Percentiles rank a stretch among this genome's conserved stretches.
These are phyloP conservation scores for Ophiognomonia clavigignenti-juglandacearum DNA, from an alignment of 2,329 filamentous ascomycete genomes.

Conservation along the genomic window DNA sequence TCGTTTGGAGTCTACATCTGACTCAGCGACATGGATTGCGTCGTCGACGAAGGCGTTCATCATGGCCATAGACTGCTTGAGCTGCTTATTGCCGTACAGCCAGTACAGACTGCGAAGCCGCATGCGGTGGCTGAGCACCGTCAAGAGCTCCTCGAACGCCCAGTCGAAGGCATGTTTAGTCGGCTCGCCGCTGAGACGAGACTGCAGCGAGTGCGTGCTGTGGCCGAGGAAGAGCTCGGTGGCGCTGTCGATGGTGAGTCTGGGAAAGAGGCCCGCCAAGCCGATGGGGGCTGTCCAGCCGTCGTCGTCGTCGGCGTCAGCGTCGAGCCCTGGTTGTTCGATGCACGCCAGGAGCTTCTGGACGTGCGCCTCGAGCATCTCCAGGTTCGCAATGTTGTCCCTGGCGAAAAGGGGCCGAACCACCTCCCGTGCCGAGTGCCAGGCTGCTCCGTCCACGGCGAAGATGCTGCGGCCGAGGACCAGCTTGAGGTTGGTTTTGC, in stretches of 20 bases:
- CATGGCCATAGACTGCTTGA: neutral
- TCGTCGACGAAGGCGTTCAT: neutral
- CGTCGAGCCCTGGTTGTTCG: neutral
- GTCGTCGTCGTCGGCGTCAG: too few species aligned
- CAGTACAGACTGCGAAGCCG: constrained; percentile 3
- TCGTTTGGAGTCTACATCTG: neutral
- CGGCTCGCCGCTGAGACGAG: neutral
- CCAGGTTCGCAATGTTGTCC: neutral
- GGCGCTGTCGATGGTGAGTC: constrained; percentile 47
- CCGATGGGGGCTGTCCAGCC: neutral
- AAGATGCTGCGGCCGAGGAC: neutral
- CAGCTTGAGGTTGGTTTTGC: neutral
- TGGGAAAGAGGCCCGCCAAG: constrained; percentile 40
- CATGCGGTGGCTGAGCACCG: neutral
- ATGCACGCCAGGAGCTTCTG: neutral
- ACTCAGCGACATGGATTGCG: neutral
- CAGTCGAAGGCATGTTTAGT: neutral
- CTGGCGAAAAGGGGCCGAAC: neutral
- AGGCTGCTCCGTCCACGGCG: neutral
- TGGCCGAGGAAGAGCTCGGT: constrained; percentile 55
- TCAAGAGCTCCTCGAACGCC: constrained; percentile 1
- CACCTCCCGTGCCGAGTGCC: neutral
- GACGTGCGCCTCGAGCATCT: neutral
- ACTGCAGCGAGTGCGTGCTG: constrained; percentile 20
- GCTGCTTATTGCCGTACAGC: neutral